These are phyloP conservation scores for Singerocomus rubriflavus DNA, from an alignment of 1,284 basidiomycete species.

Conservation along the genomic window DNA sequence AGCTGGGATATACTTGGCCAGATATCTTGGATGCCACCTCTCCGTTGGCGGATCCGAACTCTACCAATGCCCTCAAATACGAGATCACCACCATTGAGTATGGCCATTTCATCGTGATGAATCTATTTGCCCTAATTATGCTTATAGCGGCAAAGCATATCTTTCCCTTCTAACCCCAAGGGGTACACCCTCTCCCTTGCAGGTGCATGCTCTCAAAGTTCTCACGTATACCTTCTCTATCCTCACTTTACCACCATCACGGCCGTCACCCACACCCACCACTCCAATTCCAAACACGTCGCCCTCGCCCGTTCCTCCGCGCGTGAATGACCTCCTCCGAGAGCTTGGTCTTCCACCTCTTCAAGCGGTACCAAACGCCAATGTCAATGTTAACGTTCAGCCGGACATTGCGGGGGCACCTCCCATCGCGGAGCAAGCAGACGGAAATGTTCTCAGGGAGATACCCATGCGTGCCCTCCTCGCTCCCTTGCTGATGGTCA, in stretches of 20 bases:
- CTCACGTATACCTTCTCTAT: conserved; percentile 70
- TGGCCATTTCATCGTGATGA: conserved; percentile 1
- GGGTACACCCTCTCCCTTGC: conserved; percentile 54
- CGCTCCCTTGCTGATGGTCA: conserved; percentile 62
- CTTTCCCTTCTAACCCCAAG: conserved; percentile 50
- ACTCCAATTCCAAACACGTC: conserved; percentile 7
- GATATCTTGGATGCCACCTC: conserved; percentile 52
- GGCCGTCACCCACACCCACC: conserved; percentile 25
- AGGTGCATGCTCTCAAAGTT: conserved; percentile 65
- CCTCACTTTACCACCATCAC: conserved; percentile 38
- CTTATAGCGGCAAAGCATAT: conserved; percentile 55
- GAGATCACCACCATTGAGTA: conserved; percentile 56
- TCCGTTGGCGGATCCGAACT: conserved; percentile 22
- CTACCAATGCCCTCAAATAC: conserved; percentile 56
- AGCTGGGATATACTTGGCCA: conserved; percentile 62
- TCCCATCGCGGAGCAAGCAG: conserved; percentile 18
- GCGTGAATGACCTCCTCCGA: conserved; percentile 59
- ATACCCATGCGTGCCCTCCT: conserved; percentile 49
- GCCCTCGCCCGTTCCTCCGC: conserved; percentile 21
- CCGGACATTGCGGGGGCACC: conserved; percentile 17
- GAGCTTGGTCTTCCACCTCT: conserved; percentile 58
- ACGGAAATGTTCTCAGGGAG: conserved; percentile 35
- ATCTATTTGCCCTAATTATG: conserved; percentile 7
- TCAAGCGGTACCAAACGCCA: conserved; percentile 35
- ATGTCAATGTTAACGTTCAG: conserved; percentile 24